Evolutionary conservation across 2,329 filamentous ascomycete species (phyloP), one percentile per base, ranked within the genome.

Genomic region (Penicillium sp.): DNA sequence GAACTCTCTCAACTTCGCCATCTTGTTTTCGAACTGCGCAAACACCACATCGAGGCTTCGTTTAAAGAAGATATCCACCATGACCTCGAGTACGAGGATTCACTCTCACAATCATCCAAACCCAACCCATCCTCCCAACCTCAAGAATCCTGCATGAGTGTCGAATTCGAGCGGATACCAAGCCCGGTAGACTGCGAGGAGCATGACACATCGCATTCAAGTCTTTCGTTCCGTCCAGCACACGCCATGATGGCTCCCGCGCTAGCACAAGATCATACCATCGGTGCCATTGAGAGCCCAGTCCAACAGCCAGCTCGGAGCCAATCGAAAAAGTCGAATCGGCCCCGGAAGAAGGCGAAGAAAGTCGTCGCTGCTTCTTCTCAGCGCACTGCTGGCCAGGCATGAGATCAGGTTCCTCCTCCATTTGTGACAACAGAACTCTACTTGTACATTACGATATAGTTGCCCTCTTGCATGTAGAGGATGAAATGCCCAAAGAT

Each of bases 1-100:
- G 73, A 75, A 61, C 63, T 75, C 10, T 62, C 66, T 5, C 66
- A 73, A 41, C 63, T 75, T 50, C 73, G 71, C 20, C 60, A 66
- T 14, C 67, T 73, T 31, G 68, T 75, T 3, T 69, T 67, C 34
- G 63, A 71, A 49, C 61, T 74, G 5, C 66, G 65, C 50, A 66
- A 65, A 54, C 62, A 65, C 52, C 54, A 63, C 50, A 62, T 63
- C 34, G 55, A 62, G 48, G 48, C 53, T 25, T 47, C 59, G 14
- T 59, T 58, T 51, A 57, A 60, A 15, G 41, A 54, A 38, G 50
- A 63, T 22, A 22, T 58, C 8, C 37, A 61, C n/a, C 11, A 47
- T 45, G 54, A 58, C 11, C 45, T 31, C 5, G 59, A 61, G 20
- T 28, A 60, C 25, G 57, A 51, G 41, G 38, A 56, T 6, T 38